Evolutionary conservation across 1,139 yeast species (phyloP), one percentile per base, ranked within the genome.

Genomic region (Citeromyces siamensis): DNA sequence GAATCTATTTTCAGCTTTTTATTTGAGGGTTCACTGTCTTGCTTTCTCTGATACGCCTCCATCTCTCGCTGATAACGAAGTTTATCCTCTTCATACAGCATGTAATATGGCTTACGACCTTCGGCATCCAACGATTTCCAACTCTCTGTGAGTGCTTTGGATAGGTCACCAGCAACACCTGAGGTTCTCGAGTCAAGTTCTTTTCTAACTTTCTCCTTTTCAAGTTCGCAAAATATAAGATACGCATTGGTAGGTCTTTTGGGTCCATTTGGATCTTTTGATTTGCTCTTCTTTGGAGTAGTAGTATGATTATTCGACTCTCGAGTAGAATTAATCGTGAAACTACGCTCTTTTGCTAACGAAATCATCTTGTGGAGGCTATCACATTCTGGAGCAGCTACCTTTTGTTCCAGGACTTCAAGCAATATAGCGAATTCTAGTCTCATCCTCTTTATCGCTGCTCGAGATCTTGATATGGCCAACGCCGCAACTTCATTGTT

Each of bases 201-300:
- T 38, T 66, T 67, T 45, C 72, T 75, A 35, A 84, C 70, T 38
- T 71, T 65, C 38, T 83, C 95, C 55, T 84, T 82, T 51, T 84
- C 93, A 60, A 73, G 61, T 42, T 86, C 96, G 59, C 96, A 86
- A 52, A 82, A 86, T 38, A 84, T 71, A 44, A 85, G 64, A 51
- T 86, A 85, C 7, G 95, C 94, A 55, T 86, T 86, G 5, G 94
- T 81, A 12, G 95, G 95, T 47, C 94, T 68, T 48, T 83, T 83
- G 12, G 96, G 95, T 49, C 80, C 68, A 46, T 75, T 78, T 3
- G 94, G 95, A 53, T 83, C 94, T 20, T 45, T 40, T 23, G 50
- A 47, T 4, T 50, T 45, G 34, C 39, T 42, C 16, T 53, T 14
- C 18, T 35, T 35, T 9, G 32, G 19, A 13, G 18, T 35, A 13